Percentiles rank a stretch among this genome's conserved stretches.
These are phyloP conservation scores for Xylaria sp. DNA, from an alignment of 495 filamentous ascomycete species.

Conservation along the genomic window DNA sequence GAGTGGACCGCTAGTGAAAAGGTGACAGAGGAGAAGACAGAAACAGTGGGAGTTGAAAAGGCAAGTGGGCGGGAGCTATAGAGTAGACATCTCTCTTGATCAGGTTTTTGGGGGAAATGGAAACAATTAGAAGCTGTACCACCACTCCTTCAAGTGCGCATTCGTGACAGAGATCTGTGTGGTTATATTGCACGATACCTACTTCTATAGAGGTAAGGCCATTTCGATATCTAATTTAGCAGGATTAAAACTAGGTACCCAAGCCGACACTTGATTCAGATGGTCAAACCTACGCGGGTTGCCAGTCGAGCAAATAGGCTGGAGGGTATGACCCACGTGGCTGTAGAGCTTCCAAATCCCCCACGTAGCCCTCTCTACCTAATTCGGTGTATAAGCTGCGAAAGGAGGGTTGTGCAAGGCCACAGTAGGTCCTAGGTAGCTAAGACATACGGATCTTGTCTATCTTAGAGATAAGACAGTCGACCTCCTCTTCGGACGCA, in stretches of 20 bases:
- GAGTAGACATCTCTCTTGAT: constrained; percentile 18
- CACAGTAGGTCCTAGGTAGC: background rate
- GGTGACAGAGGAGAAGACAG: constrained; percentile 49
- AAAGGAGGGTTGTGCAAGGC: background rate
- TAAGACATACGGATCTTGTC: background rate
- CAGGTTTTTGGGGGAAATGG: background rate
- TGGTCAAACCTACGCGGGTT: background rate
- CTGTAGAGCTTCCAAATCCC: background rate
- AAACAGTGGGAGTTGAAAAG: constrained; percentile 38
- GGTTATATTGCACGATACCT: background rate
- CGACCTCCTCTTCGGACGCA: background rate
- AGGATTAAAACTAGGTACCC: too few species aligned
- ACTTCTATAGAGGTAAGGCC: background rate
- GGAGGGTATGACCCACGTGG: background rate
- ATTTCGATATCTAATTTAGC: too few species aligned
- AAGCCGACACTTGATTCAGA: background rate
- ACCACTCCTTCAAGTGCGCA: background rate
- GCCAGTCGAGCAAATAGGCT: background rate
- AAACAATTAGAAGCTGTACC: background rate
- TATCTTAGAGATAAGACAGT: background rate
- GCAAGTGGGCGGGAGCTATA: constrained; percentile 43
- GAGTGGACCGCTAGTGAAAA: constrained; percentile 69
- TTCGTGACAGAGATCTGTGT: background rate
- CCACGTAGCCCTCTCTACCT: background rate
- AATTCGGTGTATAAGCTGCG: background rate